Base-by-base conservation (phyloP, 176 grass and related monocot species). In the Elaeis guineensis region DNA sequence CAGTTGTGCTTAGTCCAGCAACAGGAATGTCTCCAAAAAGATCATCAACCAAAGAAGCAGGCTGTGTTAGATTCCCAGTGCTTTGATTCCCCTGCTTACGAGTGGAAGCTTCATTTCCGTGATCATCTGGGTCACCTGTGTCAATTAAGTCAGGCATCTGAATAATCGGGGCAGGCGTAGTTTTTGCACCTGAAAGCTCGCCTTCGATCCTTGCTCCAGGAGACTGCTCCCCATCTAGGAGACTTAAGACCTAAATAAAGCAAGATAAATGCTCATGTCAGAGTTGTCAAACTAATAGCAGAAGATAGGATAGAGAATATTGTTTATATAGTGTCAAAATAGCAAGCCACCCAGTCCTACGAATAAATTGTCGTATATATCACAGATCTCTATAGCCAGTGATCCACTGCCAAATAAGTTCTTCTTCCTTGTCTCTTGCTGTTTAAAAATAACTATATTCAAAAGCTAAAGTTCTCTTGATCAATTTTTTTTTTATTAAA, bases 101-200 rank as follows among this genome's bases (percentile, higher is more conserved):
- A 49, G 30, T 68, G 54, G 74, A 82, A 67, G 19, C 75, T 83
- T 84, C 67, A 57, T 44, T 67, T 56, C 53, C 79, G 1, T 66
- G 66, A 60, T 93, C 79, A 68, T 99, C 79, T 64, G 76, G 73
- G 70, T 89, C 73, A 9, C 81, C 82, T 18, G 94, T 99, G 72
- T 93, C 84, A 67, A 99, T 99, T 81, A 99, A 86, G 81, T 99
- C 85, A 1, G 94, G 94, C 72, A 99, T 86, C 67, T 93, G 76
- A 72, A 82, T 74, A 85, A 71, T 55, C 72, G 84, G 66, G 50
- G 70, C 54, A 61, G 77, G 5, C 58, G 60, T 67, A 64, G 73
- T 58, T 73, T 77, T 79, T 76, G 58, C 50, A 74, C 69, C 61
- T 65, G 77, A 65, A 58, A 20, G 49, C 16, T 67, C 73, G 11